Base-by-base conservation (phyloP, 495 filamentous ascomycete genomes). In the Letharia lupina region DNA sequence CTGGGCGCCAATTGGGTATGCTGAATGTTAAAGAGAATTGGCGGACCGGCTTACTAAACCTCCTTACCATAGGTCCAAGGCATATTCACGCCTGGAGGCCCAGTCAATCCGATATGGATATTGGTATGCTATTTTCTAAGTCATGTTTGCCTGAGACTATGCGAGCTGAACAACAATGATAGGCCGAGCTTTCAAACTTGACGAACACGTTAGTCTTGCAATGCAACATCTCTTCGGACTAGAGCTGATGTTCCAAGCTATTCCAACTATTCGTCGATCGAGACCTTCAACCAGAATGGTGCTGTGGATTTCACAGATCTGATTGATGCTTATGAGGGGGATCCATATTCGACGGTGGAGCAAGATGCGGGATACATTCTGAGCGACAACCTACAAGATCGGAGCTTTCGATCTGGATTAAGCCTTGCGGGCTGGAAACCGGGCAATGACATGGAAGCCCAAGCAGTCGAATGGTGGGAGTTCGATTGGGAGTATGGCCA, bases 101-200 rank as follows among this genome's bases (percentile, higher is more conserved):
- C 82, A 8, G 80, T 87, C 65, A 91, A 91, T 64, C 89, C 89
- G 0, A 83, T 91, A 62, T 90, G 87, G 87, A 81, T 78, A 41
- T 73, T 91, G 65, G 81, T 82, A 73, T 33, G 74, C 42, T 56
- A 47, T n/a, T 16, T 23, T 16, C 13, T 8, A 4, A 5, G 1
- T 39, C 12, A 15, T 35, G 2, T 16, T 28, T 15, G 3, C 42
- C 41, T 35, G 18, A 10, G 15, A 56, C 7, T 35, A 5, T 12
- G 0, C 4, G 20, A 10, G 16, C 54, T 57, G 33, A 57, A 35
- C 28, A 0, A 3, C 3, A 56, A 56, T 35, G 13, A 56, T 35
- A 56, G 52, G 52, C 52, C 31, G 52, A 33, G 52, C 52, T 56
- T 35, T 33, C 52, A 35, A 56, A 56, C 8, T 13, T 56, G 5